These are phyloP conservation scores for Combretum micranthum DNA, from an alignment of 345 rosid species.

Conservation along the genomic window DNA sequence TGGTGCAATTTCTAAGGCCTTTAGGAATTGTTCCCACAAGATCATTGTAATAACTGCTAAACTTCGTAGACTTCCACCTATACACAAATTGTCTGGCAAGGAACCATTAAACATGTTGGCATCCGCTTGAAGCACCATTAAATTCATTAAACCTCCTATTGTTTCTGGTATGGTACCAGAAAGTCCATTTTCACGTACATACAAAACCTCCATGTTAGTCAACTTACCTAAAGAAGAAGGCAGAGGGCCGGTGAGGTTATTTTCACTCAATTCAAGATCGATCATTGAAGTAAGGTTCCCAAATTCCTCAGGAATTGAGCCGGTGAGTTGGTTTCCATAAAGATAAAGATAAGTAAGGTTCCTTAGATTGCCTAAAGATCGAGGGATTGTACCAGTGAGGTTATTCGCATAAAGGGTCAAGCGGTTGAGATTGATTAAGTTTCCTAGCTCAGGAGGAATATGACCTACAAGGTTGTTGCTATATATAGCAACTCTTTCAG, in stretches of 20 bases:
- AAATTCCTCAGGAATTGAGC: neutral
- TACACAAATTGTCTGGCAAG: neutral
- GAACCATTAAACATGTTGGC: neutral
- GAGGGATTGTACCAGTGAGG: neutral
- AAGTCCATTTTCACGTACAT: slow-evolving; percentile 23
- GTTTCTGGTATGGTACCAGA: slow-evolving; percentile 23
- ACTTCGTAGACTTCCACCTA: neutral
- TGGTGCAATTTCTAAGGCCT: slow-evolving; percentile 21
- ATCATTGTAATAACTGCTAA: slow-evolving; percentile 4
- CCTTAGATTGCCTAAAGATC: too few species aligned
- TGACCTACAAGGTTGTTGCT: slow-evolving; percentile 10
- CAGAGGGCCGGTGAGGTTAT: neutral
- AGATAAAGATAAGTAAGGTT: too few species aligned
- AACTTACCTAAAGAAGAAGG: slow-evolving; percentile 26
- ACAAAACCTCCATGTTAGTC: slow-evolving; percentile 14
- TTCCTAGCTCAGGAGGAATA: slow-evolving; percentile 3
- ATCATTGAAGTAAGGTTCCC: slow-evolving; percentile 9
- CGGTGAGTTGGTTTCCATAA: neutral
- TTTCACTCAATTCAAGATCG: neutral
- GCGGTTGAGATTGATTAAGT: neutral
- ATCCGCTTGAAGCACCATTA: neutral
- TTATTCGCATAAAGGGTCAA: slow-evolving; percentile 1
- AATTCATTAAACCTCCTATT: slow-evolving; percentile 13
- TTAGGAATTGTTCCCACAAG: slow-evolving; percentile 19
- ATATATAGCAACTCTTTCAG: neutral